Evolutionary conservation across 108 stramenopile genomes (phyloP).

Genomic region (Cyclotella kingstonii): DNA sequence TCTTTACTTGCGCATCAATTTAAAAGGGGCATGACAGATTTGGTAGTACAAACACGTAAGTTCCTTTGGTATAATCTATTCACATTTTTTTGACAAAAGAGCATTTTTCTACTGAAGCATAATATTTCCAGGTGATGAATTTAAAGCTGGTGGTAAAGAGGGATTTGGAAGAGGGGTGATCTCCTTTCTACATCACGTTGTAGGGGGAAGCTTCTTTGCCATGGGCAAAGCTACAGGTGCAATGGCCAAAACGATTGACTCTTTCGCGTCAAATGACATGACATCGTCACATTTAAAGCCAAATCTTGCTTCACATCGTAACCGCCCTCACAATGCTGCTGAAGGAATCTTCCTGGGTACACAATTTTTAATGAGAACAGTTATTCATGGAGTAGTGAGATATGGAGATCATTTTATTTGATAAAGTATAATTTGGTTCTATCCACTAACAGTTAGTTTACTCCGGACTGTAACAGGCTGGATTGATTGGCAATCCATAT

Average conservation of each 20-base stretch:
- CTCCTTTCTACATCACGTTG: slow-evolving; percentile 31
- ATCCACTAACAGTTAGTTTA: not conserved
- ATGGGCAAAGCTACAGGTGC: slow-evolving; percentile 25
- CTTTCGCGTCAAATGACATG: slow-evolving; percentile 19
- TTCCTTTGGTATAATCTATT: not conserved
- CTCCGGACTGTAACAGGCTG: not conserved
- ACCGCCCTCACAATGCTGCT: slow-evolving; percentile 21
- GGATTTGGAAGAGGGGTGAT: slow-evolving; percentile 35
- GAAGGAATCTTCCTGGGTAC: slow-evolving; percentile 41
- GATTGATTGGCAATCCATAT: slow-evolving; percentile 41
- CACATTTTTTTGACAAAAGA: not conserved
- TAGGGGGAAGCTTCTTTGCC: slow-evolving; percentile 16
- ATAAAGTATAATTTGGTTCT: not conserved
- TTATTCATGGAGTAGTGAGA: slow-evolving; percentile 30
- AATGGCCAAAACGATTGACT: slow-evolving; percentile 22
- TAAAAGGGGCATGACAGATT: slow-evolving; percentile 35
- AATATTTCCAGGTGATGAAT: slow-evolving; percentile 16
- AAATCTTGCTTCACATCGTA: slow-evolving; percentile 10
- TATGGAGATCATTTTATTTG: not conserved
- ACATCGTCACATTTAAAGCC: slow-evolving; percentile 40
- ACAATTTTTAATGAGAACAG: slow-evolving; percentile 12
- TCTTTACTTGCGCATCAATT: slow-evolving; percentile 33
- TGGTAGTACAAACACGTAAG: slow-evolving; percentile 31
- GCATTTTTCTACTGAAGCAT: not conserved
- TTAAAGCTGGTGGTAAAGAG: slow-evolving; percentile 36